These are phyloP conservation scores for Pseudocercospora musae DNA, from an alignment of 2,329 filamentous ascomycete genomes.

Conservation along the genomic window DNA sequence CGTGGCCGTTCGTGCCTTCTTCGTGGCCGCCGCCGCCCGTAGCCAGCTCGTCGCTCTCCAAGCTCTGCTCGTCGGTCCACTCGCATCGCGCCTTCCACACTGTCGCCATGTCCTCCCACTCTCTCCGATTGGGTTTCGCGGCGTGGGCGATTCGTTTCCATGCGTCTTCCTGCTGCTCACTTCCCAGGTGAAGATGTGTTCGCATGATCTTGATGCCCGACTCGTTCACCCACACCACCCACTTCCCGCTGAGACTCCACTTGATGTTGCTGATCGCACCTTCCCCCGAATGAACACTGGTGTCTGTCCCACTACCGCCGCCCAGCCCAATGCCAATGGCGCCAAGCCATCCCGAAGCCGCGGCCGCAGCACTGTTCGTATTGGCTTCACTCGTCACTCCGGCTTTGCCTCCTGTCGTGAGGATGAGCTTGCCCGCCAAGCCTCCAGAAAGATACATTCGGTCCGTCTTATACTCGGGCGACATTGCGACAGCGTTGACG, in stretches of 20 bases:
- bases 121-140: slow-evolving; percentile 77
- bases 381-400: slow-evolving; percentile 81
- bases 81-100: slow-evolving; percentile 91
- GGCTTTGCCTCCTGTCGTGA: slow-evolving; percentile 76
- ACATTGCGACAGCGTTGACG: slow-evolving; percentile 87
- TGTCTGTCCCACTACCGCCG: slow-evolving; percentile 75
- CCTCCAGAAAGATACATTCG: slow-evolving; percentile 88
- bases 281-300: slow-evolving; percentile 84
- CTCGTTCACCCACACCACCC: slow-evolving; percentile 93
- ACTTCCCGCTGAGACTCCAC: slow-evolving; percentile 90
- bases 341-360: slow-evolving; percentile 80
- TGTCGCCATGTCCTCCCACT: slow-evolving; percentile 94
- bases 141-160: slow-evolving; percentile 96
- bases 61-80: slow-evolving; percentile 81
- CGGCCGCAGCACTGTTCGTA: slow-evolving; percentile 72
- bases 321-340: slow-evolving; percentile 82
- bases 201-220: slow-evolving; percentile 98
- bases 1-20: slow-evolving; percentile 23
- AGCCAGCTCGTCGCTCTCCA: slow-evolving; percentile 68
- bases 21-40: slow-evolving; percentile 38
- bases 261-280: slow-evolving; percentile 87
- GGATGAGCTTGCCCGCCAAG: slow-evolving; percentile 77
- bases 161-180: slow-evolving; percentile 71
- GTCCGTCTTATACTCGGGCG: slow-evolving; percentile 89
- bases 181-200: slow-evolving; percentile 76